phyloP scores from a whole-genome alignment of 257 asterid species.

The Nicotiana knightiana region DNA sequence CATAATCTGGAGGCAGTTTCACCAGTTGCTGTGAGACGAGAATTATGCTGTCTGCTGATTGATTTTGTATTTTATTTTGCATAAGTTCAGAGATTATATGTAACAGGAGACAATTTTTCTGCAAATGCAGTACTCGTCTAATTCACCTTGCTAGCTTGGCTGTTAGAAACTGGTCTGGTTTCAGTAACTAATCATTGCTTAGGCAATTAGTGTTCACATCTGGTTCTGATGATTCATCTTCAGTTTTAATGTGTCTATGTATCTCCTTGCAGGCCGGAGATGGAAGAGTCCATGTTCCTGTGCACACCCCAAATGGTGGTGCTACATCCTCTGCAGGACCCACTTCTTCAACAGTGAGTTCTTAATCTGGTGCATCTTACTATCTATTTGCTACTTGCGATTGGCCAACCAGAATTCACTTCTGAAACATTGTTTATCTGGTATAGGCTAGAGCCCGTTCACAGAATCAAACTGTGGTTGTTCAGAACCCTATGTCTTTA shows the following conservation, averaged over 20 bases:
- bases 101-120: background rate
- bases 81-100: background rate
- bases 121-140: background rate
- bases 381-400: background rate
- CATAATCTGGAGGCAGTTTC: background rate
- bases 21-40: background rate
- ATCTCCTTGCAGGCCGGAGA: constrained; percentile 45
- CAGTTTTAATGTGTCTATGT: background rate
- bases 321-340: constrained; percentile 39
- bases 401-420: background rate
- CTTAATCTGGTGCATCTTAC: constrained; percentile 15
- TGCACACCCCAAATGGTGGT: constrained; percentile 38
- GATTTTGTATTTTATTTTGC: background rate
- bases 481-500: constrained; percentile 82
- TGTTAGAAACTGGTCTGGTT: background rate
- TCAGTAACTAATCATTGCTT: background rate
- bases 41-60: background rate
- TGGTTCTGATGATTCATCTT: background rate
- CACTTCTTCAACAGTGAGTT: constrained; percentile 52
- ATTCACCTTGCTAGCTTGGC: background rate
- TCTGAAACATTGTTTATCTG: constrained; percentile 13
- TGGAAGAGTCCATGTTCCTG: constrained; percentile 49
- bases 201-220: background rate
- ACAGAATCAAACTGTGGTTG: constrained; percentile 85
- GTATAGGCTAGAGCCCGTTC: constrained; percentile 40